Conservation (phyloP, 2,329 filamentous ascomycete species). For the Cytospora paraplurivora region DNA sequence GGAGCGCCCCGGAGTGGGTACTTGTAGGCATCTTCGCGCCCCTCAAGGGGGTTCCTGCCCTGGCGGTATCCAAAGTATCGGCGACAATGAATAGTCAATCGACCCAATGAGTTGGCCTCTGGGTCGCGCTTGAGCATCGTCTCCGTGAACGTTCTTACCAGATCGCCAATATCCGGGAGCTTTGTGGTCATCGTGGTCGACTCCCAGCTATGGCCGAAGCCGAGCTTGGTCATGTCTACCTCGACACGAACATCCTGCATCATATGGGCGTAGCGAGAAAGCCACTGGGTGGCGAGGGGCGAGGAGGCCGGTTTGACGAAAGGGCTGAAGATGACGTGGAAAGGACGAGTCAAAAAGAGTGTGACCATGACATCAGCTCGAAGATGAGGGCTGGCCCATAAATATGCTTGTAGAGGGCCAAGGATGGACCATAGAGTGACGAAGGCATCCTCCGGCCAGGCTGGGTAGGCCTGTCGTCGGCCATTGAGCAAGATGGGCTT, state of each 20-base stretch:
- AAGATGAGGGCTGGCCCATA: slow-evolving; percentile 40
- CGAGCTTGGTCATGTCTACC: slow-evolving; percentile 44
- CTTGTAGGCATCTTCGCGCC: slow-evolving; percentile 2
- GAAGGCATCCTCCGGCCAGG: slow-evolving; percentile 42
- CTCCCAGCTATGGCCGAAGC: slow-evolving; percentile 36
- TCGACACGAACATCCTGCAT: slow-evolving; percentile 44
- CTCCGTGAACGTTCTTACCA: slow-evolving; percentile 37
- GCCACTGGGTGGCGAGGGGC: slow-evolving; percentile 41
- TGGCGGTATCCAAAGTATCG: slow-evolving; percentile 37
- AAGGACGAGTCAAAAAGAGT: slow-evolving; percentile 39
- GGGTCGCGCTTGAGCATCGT: slow-evolving; percentile 33
- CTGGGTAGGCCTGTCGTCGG: slow-evolving; percentile 37
- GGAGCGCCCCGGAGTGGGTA: not conserved
- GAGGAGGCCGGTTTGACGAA: slow-evolving; percentile 38
- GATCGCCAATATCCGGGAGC: slow-evolving; percentile 33
- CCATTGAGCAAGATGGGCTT: slow-evolving; percentile 35
- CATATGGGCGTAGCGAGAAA: slow-evolving; percentile 40
- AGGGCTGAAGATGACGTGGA: slow-evolving; percentile 45
- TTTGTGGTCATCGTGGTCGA: slow-evolving; percentile 34
- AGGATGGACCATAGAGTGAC: slow-evolving; percentile 36
- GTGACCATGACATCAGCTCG: slow-evolving; percentile 42
- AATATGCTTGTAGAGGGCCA: slow-evolving; percentile 32
- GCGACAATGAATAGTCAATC: slow-evolving; percentile 40
- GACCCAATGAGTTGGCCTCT: slow-evolving; percentile 31
- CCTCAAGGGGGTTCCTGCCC: slow-evolving; percentile 4